Conservation (phyloP, 2,329 filamentous ascomycete species). For the Phialophora macrospora region DNA sequence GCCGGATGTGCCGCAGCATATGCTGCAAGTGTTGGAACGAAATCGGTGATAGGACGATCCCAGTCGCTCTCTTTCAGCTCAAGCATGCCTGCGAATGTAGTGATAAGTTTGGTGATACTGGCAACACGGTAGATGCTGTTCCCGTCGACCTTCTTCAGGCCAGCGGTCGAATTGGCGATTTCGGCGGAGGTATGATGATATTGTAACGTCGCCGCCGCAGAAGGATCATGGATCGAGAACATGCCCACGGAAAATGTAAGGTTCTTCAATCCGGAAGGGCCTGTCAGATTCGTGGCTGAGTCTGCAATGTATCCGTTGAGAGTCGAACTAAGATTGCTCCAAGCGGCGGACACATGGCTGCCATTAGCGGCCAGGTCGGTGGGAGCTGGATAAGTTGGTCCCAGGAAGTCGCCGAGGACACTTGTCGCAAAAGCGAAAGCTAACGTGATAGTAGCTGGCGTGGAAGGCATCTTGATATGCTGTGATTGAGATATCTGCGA, state of each 20-base stretch:
- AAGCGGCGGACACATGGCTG: conserved; percentile 44
- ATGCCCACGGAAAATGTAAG: conserved; percentile 50
- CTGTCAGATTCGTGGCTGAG: conserved; percentile 13
- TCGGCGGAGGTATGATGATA: conserved; percentile 47
- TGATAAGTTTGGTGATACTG: conserved; percentile 51
- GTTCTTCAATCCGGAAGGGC: conserved; percentile 39
- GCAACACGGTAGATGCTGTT: conserved; percentile 53
- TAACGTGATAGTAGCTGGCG: background rate
- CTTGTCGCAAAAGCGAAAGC: background rate
- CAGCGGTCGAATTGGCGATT: conserved; percentile 49
- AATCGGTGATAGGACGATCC: conserved; percentile 54
- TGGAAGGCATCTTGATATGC: conserved; percentile 2
- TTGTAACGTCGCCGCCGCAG: conserved; percentile 42
- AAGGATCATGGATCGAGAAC: conserved; percentile 47
- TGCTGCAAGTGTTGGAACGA: conserved; percentile 49
- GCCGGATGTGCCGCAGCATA: conserved; percentile 11
- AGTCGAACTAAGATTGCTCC: conserved; percentile 44
- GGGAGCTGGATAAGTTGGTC: conserved; percentile 46
- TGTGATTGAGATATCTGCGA: background rate
- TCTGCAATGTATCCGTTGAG: conserved; percentile 38
- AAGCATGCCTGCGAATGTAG: conserved; percentile 48
- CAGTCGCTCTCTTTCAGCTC: conserved; percentile 45
- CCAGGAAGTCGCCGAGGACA: conserved; percentile 39
- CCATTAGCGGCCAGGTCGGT: conserved; percentile 43
- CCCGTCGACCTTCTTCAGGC: conserved; percentile 47